phyloP scores from a whole-genome alignment of 2,329 filamentous ascomycete genomes.

The Scytalidium sp. region DNA sequence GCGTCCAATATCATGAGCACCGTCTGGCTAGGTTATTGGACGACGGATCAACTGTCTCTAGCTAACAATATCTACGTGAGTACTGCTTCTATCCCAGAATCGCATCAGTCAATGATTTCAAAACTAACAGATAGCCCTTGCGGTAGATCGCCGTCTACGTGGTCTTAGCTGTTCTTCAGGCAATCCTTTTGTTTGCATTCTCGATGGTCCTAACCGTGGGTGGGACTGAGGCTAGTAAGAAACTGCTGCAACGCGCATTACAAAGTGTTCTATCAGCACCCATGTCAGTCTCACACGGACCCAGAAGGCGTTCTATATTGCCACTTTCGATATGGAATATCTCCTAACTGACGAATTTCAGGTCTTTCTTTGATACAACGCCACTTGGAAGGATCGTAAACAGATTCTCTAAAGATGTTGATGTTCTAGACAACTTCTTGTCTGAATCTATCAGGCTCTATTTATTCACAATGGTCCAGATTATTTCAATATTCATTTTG shows the following conservation, averaged over 20 bases:
- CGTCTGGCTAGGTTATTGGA: slow-evolving; percentile 67
- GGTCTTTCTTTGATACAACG: slow-evolving; percentile 70
- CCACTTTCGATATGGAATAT: neutral
- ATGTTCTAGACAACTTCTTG: slow-evolving; percentile 90
- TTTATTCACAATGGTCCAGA: slow-evolving; percentile 76
- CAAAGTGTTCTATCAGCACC: slow-evolving; percentile 65
- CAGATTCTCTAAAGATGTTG: slow-evolving; percentile 91
- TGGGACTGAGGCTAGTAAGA: slow-evolving; percentile 74
- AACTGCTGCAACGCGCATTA: slow-evolving; percentile 75
- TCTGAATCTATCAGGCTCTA: slow-evolving; percentile 89
- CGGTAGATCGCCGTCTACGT: slow-evolving; percentile 69
- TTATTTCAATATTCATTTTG: slow-evolving; percentile 76
- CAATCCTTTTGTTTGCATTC: slow-evolving; percentile 72
- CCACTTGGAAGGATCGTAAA: slow-evolving; percentile 71
- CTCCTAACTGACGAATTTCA: slow-evolving; percentile 10
- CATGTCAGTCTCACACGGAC: too few species aligned
- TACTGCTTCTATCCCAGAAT: neutral
- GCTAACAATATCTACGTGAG: too few species aligned
- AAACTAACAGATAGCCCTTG: slow-evolving; percentile 24
- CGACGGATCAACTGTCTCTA: slow-evolving; percentile 70
- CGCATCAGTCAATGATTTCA: neutral
- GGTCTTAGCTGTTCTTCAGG: slow-evolving; percentile 65
- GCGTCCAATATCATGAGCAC: slow-evolving; percentile 62
- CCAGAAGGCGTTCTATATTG: slow-evolving; percentile 33
- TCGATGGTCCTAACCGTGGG: slow-evolving; percentile 71